phyloP scores from a whole-genome alignment of 192 early-diverging fungal species.

The Rhizoclosmatium sp. region DNA sequence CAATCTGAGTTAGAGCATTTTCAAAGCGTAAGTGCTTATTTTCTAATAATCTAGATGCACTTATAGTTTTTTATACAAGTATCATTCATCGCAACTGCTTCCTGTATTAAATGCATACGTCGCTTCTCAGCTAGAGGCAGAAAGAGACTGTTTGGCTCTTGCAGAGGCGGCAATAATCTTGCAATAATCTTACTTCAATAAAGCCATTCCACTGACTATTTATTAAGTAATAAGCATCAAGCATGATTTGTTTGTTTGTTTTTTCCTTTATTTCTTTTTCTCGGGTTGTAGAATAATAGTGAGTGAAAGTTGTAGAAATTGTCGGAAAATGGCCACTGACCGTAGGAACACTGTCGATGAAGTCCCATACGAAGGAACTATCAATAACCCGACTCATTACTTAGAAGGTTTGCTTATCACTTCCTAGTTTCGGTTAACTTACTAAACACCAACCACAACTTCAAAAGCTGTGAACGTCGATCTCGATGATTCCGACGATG shows the following conservation, averaged over 20 bases:
- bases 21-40: slow-evolving; percentile 6
- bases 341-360: background rate
- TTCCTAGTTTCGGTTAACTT: background rate
- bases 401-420: slow-evolving; percentile 30
- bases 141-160: background rate
- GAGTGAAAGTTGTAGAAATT: background rate
- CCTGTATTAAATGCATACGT: slow-evolving; percentile 15
- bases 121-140: slow-evolving; percentile 10
- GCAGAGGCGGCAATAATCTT: background rate
- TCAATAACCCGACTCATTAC: slow-evolving; percentile 33
- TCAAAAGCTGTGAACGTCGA: slow-evolving; percentile 5
- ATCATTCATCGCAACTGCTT: slow-evolving; percentile 3
- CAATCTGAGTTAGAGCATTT: slow-evolving; percentile 33
- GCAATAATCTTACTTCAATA: background rate
- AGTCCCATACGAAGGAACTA: slow-evolving; percentile 33
- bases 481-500: slow-evolving; percentile 44
- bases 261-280: too few relatives aligned
- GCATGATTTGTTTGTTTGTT: too few relatives aligned
- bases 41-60: slow-evolving; percentile 3
- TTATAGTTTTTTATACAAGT: background rate
- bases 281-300: too few relatives aligned
- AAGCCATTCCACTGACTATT: too few relatives aligned
- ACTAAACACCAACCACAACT: background rate
- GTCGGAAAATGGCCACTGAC: background rate
- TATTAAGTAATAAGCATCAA: too few relatives aligned